A percentile compares a stretch with the other conserved stretches of the same genome.
Evolutionary conservation across 805 yeast genomes (phyloP).

Genomic region (Kodamaea fukazawae): DNA sequence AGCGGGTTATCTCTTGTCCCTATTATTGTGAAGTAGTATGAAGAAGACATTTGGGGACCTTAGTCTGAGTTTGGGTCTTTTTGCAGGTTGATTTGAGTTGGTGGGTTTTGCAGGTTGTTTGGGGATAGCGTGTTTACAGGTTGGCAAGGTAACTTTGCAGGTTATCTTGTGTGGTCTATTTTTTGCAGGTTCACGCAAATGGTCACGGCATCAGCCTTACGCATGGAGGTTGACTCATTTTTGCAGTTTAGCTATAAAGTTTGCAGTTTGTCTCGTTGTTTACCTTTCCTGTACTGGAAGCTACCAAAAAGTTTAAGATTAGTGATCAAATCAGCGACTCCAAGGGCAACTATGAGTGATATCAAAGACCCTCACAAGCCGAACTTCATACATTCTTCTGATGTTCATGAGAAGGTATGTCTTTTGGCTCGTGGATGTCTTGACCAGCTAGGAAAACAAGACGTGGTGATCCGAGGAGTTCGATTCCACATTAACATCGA

Average conservation of each 20-base stretch:
- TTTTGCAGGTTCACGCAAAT: too few species aligned
- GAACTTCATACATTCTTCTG: constrained; percentile 37
- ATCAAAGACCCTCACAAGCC: constrained; percentile 34
- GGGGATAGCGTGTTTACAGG: too few species aligned
- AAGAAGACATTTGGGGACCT: constrained; percentile 48
- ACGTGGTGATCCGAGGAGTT: constrained; percentile 2
- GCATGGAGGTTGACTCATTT: too few species aligned
- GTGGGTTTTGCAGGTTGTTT: too few species aligned
- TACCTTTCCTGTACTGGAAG: too few species aligned
- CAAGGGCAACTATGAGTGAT: not conserved
- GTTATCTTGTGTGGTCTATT: too few species aligned
- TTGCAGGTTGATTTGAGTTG: constrained; percentile 3
- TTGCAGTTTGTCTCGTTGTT: too few species aligned
- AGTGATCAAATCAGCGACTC: too few species aligned
- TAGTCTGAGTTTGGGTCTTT: not conserved
- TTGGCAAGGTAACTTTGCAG: too few species aligned
- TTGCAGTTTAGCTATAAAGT: too few species aligned
- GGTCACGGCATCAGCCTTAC: too few species aligned
- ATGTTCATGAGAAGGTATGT: constrained; percentile 27
- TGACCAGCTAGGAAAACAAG: not conserved
- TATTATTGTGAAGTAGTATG: constrained; percentile 77
- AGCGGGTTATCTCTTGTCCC: constrained; percentile 85
- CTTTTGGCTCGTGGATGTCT: constrained; percentile 2
- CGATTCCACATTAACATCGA: constrained; percentile 25
- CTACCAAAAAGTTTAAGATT: too few species aligned